Evolutionary conservation across 164 flowering plant species (phyloP).

Genomic region (Stephania cephalantha): DNA sequence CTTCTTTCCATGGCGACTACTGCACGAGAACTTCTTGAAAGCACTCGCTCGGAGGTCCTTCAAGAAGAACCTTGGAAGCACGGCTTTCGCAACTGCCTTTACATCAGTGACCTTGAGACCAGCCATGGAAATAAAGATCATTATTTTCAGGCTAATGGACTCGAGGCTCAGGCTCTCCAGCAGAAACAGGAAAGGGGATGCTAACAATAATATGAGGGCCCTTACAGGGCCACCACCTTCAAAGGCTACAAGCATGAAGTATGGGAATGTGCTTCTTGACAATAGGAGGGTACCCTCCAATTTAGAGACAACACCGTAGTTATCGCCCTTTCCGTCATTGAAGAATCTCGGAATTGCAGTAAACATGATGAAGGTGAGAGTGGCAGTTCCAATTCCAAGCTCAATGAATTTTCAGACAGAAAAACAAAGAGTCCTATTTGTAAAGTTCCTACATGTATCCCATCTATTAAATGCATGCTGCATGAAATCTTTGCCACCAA

Average conservation of each 20-base stretch:
- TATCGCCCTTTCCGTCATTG: constrained; percentile 8
- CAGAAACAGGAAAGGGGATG: constrained; percentile 13
- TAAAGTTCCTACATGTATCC: no score
- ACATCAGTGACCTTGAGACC: constrained; percentile 17
- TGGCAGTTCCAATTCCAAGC: neutral
- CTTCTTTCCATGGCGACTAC: constrained; percentile 14
- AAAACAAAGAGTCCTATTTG: no score
- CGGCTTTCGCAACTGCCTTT: constrained; percentile 17
- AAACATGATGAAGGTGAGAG: constrained; percentile 8
- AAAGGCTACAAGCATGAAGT: constrained; percentile 24
- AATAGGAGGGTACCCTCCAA: constrained; percentile 20
- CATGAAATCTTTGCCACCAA: neutral
- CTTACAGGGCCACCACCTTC: constrained; percentile 26
- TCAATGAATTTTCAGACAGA: no score
- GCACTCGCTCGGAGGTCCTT: constrained; percentile 10
- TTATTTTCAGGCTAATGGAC: constrained; percentile 5
- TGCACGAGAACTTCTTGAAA: constrained; percentile 9
- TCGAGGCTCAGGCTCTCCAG: constrained; percentile 4
- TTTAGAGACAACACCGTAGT: constrained; percentile 9
- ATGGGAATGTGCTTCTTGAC: constrained; percentile 16
- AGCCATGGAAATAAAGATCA: constrained; percentile 17
- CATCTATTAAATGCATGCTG: neutral
- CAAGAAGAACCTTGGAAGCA: constrained; percentile 21
- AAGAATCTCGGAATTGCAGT: constrained; percentile 7
- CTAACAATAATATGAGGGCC: constrained; percentile 17